Evolutionary conservation across 306 rosid genomes (phyloP).

Genomic region (Vigna trinervia): DNA sequence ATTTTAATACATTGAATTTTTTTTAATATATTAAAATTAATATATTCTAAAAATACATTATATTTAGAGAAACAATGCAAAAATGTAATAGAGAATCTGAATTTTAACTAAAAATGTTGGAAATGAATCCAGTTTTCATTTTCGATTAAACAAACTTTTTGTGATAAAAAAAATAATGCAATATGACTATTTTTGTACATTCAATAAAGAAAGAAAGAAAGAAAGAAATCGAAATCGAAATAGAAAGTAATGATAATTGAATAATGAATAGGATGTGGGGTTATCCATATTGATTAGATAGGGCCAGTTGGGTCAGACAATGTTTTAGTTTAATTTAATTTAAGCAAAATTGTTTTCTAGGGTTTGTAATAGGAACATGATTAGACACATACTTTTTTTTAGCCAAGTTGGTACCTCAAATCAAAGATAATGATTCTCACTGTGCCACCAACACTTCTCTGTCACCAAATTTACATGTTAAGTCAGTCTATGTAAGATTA

Average conservation of each 20-base stretch:
- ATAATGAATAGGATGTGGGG: conserved; percentile 26
- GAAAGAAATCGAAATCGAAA: neutral
- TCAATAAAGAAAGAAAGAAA: neutral
- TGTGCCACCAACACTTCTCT: too few species aligned
- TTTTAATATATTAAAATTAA: too few species aligned
- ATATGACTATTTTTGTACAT: neutral
- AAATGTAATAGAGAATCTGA: too few species aligned
- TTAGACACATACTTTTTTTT: neutral
- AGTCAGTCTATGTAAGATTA: too few species aligned
- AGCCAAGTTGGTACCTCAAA: neutral
- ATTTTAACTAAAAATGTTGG: neutral
- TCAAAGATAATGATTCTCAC: too few species aligned
- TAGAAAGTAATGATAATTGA: conserved; percentile 3
- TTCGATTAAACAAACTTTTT: conserved; percentile 28
- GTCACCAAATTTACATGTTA: too few species aligned
- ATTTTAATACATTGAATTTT: too few species aligned
- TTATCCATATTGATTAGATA: neutral
- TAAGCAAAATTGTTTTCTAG: neutral
- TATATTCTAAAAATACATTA: too few species aligned
- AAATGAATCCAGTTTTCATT: conserved; percentile 19
- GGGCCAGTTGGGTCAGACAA: conserved; percentile 29
- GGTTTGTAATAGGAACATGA: conserved; percentile 38
- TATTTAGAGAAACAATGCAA: too few species aligned
- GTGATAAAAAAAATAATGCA: conserved; percentile 1
- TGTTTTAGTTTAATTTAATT: conserved; percentile 14